Conservation (phyloP, 2,329 filamentous ascomycete species). For the Stromatinia cepivora region DNA sequence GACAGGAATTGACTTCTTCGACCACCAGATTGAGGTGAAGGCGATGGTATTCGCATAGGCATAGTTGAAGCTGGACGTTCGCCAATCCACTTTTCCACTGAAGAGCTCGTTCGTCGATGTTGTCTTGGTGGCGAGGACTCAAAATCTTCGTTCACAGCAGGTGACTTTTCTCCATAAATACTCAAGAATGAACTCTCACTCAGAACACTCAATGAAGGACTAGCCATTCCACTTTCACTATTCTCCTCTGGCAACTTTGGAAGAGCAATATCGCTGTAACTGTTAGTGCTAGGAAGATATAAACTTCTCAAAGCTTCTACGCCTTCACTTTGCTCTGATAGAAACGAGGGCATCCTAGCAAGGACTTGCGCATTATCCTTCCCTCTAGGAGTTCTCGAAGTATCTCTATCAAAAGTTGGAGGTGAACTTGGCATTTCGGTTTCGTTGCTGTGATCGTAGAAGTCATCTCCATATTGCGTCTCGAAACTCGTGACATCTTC, state of each 20-base stretch:
- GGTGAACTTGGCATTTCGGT: slow-evolving; percentile 35
- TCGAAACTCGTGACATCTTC: slow-evolving; percentile 55
- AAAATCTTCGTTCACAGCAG: slow-evolving; percentile 24
- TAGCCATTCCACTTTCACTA: slow-evolving; percentile 46
- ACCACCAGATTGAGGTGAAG: slow-evolving; percentile 21
- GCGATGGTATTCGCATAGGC: slow-evolving; percentile 17
- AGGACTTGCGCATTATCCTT: slow-evolving; percentile 43
- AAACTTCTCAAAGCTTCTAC: slow-evolving; percentile 63
- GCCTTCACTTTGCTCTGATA: slow-evolving; percentile 59
- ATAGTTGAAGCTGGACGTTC: slow-evolving; percentile 32
- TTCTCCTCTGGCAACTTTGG: slow-evolving; percentile 48
- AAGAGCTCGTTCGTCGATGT: slow-evolving; percentile 30
- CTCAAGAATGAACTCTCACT: slow-evolving; percentile 69
- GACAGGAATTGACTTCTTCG: slow-evolving; percentile 46
- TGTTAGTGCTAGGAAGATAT: slow-evolving; percentile 47
- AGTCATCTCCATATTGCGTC: slow-evolving; percentile 35
- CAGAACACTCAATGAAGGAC: slow-evolving; percentile 62
- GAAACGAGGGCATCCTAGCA: slow-evolving; percentile 62
- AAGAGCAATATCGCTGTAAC: slow-evolving; percentile 51
- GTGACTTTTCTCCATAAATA: slow-evolving; percentile 55
- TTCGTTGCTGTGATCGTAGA: slow-evolving; percentile 30
- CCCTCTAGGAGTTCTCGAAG: neutral
- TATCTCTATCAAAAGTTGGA: slow-evolving; percentile 27
- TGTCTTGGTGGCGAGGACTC: slow-evolving; percentile 26
- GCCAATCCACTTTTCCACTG: slow-evolving; percentile 41